Base-by-base conservation (phyloP, 2,329 filamentous ascomycete genomes). In the Sporothrix euskadiensis region DNA sequence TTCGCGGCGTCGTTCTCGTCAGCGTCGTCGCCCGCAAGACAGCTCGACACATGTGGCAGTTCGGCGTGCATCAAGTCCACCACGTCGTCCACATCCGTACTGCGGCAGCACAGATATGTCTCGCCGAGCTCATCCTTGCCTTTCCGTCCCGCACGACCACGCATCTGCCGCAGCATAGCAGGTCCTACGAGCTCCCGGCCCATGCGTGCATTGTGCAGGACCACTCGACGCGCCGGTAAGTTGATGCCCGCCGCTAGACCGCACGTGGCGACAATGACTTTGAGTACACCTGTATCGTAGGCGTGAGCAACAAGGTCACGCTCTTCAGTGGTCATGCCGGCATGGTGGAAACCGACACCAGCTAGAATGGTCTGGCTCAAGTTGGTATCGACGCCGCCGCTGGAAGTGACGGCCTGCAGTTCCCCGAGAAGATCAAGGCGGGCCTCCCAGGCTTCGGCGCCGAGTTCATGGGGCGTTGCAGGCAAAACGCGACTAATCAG, bases 231-330 rank as follows among this genome's bases (percentile, higher is more conserved):
- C 8, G 92, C 92, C 16, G 87, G 87, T 78, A 94, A 82, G 80
- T 94, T 94, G 74, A 94, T 93, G n/a, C 92, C 92, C 16, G 92
- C 92, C n/a, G 92, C 92, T 73, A 94, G 85, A 79, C 91, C 93
- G 78, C 91, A 94, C 1, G 92, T 94, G 52, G 92, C 92, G 19
- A 93, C 89, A 71, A 93, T 90, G 0, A 93, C 88, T 76, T 91
- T 90, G 22, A 94, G 79, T 5, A 87, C 83, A 0, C 92, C 91
- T 54, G 83, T 80, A 78, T 94, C 92, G 76, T 93, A 94, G 14
- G 91, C 91, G 49, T 85, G 86, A 2, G 91, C 89, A 71, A 94
- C 86, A 8, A 94, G 82, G 68, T 93, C 91, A 68, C 92, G 86
- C 79, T 94, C 92, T 81, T 94, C 92, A 0, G 87, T 89, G 0